These are phyloP conservation scores for Barnettozyma wickerhamii DNA, from an alignment of 805 yeast genomes.

Conservation along the genomic window DNA sequence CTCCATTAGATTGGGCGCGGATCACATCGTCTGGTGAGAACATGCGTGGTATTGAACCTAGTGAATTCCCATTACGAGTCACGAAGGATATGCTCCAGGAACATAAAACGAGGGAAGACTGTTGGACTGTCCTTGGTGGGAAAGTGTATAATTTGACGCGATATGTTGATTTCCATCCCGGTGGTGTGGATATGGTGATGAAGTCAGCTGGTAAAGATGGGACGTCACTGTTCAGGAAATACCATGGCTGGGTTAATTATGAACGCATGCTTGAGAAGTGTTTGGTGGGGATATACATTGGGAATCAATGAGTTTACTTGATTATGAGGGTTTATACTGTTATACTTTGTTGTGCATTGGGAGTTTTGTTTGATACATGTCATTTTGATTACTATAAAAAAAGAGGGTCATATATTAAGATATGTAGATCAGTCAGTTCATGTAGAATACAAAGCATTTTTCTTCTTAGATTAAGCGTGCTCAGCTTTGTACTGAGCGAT, in stretches of 20 bases:
- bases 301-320: not conserved
- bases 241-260: conserved; percentile 77
- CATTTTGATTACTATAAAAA: no score
- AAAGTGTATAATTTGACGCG: conserved; percentile 85
- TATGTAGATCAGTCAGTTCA: no score
- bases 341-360: no score
- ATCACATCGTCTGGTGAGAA: conserved; percentile 44
- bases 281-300: conserved; percentile 51
- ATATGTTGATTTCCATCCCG: conserved; percentile 86
- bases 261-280: conserved; percentile 80
- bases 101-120: conserved; percentile 62
- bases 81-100: conserved; percentile 51
- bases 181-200: conserved; percentile 78
- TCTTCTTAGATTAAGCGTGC: not conserved
- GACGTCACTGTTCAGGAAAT: conserved; percentile 67
- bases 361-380: no score
- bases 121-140: conserved; percentile 81
- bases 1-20: conserved; percentile 84
- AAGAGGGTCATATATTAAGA: no score
- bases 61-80: conserved; percentile 54
- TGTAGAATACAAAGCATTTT: no score
- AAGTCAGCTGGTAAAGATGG: conserved; percentile 83
- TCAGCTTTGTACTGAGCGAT: conserved; percentile 1
- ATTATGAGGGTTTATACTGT: no score
- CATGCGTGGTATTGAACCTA: conserved; percentile 48